A percentile compares a stretch with the other conserved stretches of the same genome.
phyloP scores from a whole-genome alignment of 2,329 filamentous ascomycete genomes.

The Paecilomyces sp. region DNA sequence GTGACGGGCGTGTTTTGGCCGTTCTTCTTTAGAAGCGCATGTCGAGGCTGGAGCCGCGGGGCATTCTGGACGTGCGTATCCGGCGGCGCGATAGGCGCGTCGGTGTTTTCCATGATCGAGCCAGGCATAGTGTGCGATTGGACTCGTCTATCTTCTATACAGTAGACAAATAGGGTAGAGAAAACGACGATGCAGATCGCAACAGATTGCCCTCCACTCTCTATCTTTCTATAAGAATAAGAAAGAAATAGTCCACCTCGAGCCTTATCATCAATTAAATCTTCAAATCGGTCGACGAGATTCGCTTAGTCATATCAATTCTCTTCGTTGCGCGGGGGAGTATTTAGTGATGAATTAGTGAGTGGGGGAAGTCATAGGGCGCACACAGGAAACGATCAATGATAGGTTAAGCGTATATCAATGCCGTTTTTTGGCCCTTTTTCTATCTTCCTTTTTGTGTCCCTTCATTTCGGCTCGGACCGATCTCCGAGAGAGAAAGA shows the following conservation, averaged over 20 bases:
- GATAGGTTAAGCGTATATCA: not conserved
- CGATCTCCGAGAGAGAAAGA: not conserved
- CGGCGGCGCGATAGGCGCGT: not conserved
- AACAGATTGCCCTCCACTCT: too few species aligned
- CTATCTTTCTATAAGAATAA: too few species aligned
- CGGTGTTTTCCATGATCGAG: not conserved
- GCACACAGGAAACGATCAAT: not conserved
- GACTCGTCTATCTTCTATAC: too few species aligned
- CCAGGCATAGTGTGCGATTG: not conserved
- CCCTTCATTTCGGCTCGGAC: too few species aligned
- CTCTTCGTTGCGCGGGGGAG: too few species aligned
- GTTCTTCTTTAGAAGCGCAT: conserved; percentile 20
- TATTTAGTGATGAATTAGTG: too few species aligned
- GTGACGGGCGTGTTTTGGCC: conserved; percentile 11
- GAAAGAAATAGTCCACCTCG: too few species aligned
- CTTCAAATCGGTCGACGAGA: not conserved
- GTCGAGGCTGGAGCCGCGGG: conserved; percentile 14
- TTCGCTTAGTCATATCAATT: too few species aligned
- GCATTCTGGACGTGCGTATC: not conserved
- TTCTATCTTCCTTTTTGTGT: too few species aligned
- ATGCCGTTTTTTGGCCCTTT: not conserved
- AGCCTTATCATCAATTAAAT: not conserved
- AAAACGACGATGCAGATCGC: too few species aligned
- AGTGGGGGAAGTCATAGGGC: not conserved
- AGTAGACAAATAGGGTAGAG: too few species aligned